These are phyloP conservation scores for Diaporthe ampelina DNA, from an alignment of 2,329 filamentous ascomycete species.

Conservation along the genomic window DNA sequence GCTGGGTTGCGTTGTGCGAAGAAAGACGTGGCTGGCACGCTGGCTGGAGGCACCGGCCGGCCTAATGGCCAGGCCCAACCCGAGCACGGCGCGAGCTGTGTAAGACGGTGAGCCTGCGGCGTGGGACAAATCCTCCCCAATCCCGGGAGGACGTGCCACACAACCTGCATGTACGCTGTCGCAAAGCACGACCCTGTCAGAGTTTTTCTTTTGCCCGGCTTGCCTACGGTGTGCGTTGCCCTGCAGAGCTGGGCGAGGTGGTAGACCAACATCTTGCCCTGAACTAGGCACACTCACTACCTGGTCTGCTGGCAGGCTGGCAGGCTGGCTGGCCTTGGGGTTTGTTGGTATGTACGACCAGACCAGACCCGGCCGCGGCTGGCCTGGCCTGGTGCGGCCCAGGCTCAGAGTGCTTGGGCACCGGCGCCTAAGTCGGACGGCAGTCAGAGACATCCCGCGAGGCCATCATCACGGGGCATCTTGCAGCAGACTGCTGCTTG, in stretches of 20 bases:
- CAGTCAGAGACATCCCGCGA: constrained; percentile 5
- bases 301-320: not conserved
- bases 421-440: not conserved
- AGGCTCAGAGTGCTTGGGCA: not conserved
- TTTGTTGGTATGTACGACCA: not conserved
- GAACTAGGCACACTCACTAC: not conserved
- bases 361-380: not conserved
- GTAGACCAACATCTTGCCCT: not conserved
- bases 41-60: not conserved
- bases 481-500: constrained; percentile 10
- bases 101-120: constrained; percentile 16
- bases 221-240: not conserved
- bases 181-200: not conserved
- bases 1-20: no score
- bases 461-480: constrained; percentile 5
- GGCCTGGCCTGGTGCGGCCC: constrained; percentile 11
- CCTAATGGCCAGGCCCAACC: constrained; percentile 1
- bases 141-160: not conserved
- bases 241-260: not conserved
- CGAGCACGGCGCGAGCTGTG: not conserved
- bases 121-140: constrained; percentile 20
- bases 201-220: not conserved
- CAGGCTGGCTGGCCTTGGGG: not conserved
- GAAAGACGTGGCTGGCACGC: not conserved
- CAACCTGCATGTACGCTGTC: not conserved